phyloP scores from a whole-genome alignment of 163 green algal genomes.

The Scenedesmus sp. region DNA sequence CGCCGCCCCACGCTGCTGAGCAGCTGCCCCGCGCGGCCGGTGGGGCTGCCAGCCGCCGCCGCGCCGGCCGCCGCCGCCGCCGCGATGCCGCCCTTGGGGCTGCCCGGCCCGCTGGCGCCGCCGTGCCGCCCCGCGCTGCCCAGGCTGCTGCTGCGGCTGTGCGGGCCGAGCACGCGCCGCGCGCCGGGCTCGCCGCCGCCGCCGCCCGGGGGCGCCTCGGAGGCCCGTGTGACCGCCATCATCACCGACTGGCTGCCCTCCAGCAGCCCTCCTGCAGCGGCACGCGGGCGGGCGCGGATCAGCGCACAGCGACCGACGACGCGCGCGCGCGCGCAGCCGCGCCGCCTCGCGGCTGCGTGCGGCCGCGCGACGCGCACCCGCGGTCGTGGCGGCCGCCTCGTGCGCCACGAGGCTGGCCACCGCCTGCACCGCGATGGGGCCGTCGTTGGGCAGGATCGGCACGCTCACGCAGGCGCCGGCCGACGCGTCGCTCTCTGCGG shows the following conservation, averaged over 20 bases:
- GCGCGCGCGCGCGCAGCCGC: too few species aligned
- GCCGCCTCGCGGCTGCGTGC: too few species aligned
- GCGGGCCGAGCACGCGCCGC: neutral
- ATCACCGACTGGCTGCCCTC: slow-evolving; percentile 51
- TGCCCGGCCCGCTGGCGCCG: neutral
- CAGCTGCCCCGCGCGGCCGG: neutral
- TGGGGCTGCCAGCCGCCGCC: neutral
- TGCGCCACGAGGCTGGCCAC: slow-evolving; percentile 55
- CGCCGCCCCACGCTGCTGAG: neutral
- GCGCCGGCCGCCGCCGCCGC: neutral
- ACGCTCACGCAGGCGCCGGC: slow-evolving; percentile 47
- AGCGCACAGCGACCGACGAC: too few species aligned
- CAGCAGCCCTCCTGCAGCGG: slow-evolving; percentile 37
- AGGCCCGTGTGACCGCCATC: slow-evolving; percentile 26
- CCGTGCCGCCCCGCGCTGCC: neutral
- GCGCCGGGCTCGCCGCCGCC: neutral
- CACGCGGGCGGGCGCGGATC: too few species aligned
- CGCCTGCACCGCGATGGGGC: slow-evolving; percentile 53
- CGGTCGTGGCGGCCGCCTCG: slow-evolving; percentile 1
- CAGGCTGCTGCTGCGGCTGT: slow-evolving; percentile 12
- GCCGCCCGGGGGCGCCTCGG: too few species aligned
- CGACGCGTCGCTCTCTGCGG: too few species aligned
- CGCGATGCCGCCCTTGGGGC: neutral
- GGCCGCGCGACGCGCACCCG: too few species aligned
- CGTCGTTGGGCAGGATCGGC: slow-evolving; percentile 50